Evolutionary conservation across 768 basidiomycete genomes (phyloP).

Genomic region (Boletus pseudopeckii): DNA sequence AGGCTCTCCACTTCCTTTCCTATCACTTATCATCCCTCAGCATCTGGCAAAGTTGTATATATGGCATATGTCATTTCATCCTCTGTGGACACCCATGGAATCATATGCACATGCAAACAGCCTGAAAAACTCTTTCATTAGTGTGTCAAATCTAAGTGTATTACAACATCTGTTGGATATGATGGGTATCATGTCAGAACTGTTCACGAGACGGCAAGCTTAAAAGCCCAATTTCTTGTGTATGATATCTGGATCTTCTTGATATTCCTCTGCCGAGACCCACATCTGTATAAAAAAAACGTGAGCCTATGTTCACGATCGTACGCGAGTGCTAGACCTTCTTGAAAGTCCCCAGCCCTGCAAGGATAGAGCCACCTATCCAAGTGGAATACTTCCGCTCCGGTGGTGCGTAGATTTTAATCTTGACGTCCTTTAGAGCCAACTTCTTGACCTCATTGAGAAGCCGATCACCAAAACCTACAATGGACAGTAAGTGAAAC

Average conservation of each 20-base stretch:
- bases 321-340: slow-evolving; percentile 52
- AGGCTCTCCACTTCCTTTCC: slow-evolving; percentile 13
- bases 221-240: slow-evolving; percentile 92
- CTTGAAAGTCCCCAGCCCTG: slow-evolving; percentile 95
- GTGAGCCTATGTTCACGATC: slow-evolving; percentile 3
- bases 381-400: slow-evolving; percentile 97
- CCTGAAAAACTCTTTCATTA: slow-evolving; percentile 22
- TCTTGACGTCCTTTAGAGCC: slow-evolving; percentile 93
- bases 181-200: slow-evolving; percentile 31
- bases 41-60: slow-evolving; percentile 39
- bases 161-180: slow-evolving; percentile 32
- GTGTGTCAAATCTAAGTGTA: slow-evolving; percentile 26
- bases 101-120: slow-evolving; percentile 26
- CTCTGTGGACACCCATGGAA: slow-evolving; percentile 20
- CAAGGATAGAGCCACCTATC: slow-evolving; percentile 97
- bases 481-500: slow-evolving; percentile 17
- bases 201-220: slow-evolving; percentile 13
- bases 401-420: slow-evolving; percentile 99
- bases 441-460: slow-evolving; percentile 96
- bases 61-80: slow-evolving; percentile 38
- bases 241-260: slow-evolving; percentile 98
- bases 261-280: slow-evolving; percentile 99
- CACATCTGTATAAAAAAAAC: slow-evolving; percentile 71
- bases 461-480: slow-evolving; percentile 94
- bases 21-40: slow-evolving; percentile 29